Evolutionary conservation across 345 rosid species (phyloP).

Genomic region (Jatropha curcas): DNA sequence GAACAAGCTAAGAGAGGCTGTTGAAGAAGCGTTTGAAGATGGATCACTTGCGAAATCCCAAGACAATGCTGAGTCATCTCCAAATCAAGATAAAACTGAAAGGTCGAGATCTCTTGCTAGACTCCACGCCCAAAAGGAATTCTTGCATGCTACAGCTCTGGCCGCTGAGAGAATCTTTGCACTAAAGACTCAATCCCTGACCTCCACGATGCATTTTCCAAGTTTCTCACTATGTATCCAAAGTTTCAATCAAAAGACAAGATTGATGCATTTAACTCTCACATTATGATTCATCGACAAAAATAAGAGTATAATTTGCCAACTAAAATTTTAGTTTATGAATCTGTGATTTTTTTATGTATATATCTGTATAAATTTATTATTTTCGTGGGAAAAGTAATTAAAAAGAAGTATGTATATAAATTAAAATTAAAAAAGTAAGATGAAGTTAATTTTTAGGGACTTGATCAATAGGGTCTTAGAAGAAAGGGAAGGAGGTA

Average conservation of each 20-base stretch:
- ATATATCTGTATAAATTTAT: no score
- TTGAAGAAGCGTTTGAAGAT: slow-evolving; percentile 85
- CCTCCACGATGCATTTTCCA: slow-evolving; percentile 60
- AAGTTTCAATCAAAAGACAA: slow-evolving; percentile 64
- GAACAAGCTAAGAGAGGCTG: slow-evolving; percentile 74
- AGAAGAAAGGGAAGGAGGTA: no score
- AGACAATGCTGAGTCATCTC: slow-evolving; percentile 43
- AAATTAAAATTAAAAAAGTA: no score
- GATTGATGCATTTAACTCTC: no score
- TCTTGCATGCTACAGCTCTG: slow-evolving; percentile 70
- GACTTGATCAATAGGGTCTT: no score
- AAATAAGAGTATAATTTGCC: no score
- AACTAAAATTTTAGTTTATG: no score
- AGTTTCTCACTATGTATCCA: slow-evolving; percentile 82
- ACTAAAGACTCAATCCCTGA: slow-evolving; percentile 57
- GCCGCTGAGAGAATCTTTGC: slow-evolving; percentile 55
- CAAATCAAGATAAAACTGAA: slow-evolving; percentile 47
- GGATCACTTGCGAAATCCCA: slow-evolving; percentile 74
- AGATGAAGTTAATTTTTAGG: no score
- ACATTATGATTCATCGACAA: no score
- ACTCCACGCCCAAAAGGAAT: slow-evolving; percentile 77
- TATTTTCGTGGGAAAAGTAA: no score
- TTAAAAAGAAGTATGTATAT: no score
- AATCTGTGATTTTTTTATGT: no score
- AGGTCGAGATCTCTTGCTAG: slow-evolving; percentile 85